Evolutionary conservation across 2,329 filamentous ascomycete species (phyloP), one percentile per base, ranked within the genome.

Genomic region (Drechslerella dactyloides): DNA sequence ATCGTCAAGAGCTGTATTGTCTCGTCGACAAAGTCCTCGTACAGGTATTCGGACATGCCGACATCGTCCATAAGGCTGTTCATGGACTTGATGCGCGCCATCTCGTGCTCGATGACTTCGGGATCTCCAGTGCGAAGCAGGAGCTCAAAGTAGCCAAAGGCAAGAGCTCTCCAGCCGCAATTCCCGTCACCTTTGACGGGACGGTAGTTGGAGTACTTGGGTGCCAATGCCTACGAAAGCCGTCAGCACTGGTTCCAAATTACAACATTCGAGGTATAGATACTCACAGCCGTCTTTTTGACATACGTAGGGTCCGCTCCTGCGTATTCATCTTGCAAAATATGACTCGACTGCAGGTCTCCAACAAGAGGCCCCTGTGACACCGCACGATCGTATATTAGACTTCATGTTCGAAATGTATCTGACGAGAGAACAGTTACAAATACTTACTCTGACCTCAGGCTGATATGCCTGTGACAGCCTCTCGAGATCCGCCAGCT

Each of bases 101-200:
- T 82, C 80, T 97, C 93, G 75, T 84, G 84, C 37, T 87, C 83
- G 68, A 96, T 83, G 75, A 87, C 86, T 74, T 82, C 81, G 65
- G 82, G 82, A 78, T 91, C 87, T 75, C 86, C 87, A 52, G 85
- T 82, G 74, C 86, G 85, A 76, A 93, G 83, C 61, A 97, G 84
- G 51, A 87, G 89, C 80, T 99, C 94, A 78, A 96, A 96, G 80
- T 97, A 97, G 74, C 88, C 88, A 80, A 96, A 99, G 23, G 89
- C 92, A 78, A 96, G 90, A 97, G 93, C 94, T 89, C 93, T 87
- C 93, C 94, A 97, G 77, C 93, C 94, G 81, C 94, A 97, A 79
- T 96, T 96, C 69, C 94, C 94, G 81, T 97, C 93, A 59, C 94
- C 93, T 80, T 90, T 88, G 79, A 96, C 87, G 10, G 89, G 89